Percentiles rank a stretch among this genome's conserved stretches.
phyloP scores from a whole-genome alignment of 805 yeast genomes.

The Phaffomyces antillensis region DNA sequence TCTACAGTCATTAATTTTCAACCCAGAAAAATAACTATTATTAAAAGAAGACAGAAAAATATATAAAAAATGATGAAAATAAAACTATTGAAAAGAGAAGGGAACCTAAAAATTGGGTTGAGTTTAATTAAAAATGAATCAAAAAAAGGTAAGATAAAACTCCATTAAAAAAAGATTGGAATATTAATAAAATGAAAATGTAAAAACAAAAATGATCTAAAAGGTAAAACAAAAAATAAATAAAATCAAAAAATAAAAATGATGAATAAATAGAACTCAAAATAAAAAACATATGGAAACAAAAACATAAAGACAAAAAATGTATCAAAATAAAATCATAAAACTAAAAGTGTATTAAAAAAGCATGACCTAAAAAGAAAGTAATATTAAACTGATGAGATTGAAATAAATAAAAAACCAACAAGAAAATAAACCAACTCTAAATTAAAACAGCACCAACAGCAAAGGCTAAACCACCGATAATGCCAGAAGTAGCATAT shows the following conservation, averaged over 20 bases:
- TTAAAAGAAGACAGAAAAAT: not conserved
- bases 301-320: not conserved
- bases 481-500: not conserved
- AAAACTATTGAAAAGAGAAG: not conserved
- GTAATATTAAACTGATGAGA: not conserved
- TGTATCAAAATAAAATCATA: not conserved
- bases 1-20: too few species aligned
- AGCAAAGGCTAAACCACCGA: not conserved
- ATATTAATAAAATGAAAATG: not conserved
- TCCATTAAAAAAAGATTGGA: not conserved
- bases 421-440: not conserved
- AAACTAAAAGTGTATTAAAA: not conserved
- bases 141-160: slow-evolving; percentile 1
- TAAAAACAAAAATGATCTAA: not conserved
- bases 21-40: not conserved
- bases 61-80: not conserved
- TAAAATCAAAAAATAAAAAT: not conserved
- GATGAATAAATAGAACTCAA: not conserved
- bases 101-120: not conserved
- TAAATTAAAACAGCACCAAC: slow-evolving; percentile 4
- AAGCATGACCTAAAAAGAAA: not conserved
- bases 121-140: not conserved
- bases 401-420: not conserved
- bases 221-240: not conserved
- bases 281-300: not conserved